Evolutionary conservation across 768 basidiomycete genomes (phyloP), one percentile per base, ranked within the genome.

Genomic region (Kwoniella europaea): DNA sequence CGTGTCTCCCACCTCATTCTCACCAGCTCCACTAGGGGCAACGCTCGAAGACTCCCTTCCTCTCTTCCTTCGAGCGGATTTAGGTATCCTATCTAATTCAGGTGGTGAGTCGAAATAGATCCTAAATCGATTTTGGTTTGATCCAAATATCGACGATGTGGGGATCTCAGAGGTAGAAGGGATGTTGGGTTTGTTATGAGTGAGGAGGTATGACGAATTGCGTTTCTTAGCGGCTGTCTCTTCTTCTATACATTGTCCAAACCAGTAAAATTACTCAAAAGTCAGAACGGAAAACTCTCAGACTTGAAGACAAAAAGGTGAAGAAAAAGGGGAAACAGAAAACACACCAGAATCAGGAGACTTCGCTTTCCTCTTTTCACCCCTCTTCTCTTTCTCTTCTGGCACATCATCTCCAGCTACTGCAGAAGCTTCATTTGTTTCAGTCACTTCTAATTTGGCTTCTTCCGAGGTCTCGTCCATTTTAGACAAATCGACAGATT

Each of bases 51-150:
- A 73, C 43, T 76, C 80, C 61, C 75, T 74, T 68, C 65, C 76
- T 76, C 72, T 71, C 70, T 27, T 76, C n/a, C 69, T 77, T 78
- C 55, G 54, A 69, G 52, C 35, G 35, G 79, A 74, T 69, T 80
- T 78, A 2, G 80, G 78, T 24, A 79, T 75, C 10, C 78, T 71
- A 69, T 82, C 82, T 22, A 78, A 71, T 35, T 82, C 76, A 18
- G 83, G 77, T 5, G 85, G 85, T 29, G 82, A 83, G 27, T 84
- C 82, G 71, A 86, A 85, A 79, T 86, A 85, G 55, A 86, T 85
- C 12, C 85, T 71, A 50, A 86, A 81, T 12, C 85, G 79, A 66
- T 83, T 84, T 74, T 84, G 76, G 29, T 74, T 76, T 4, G 82
- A 67, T 82, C 84, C 69, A 61, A 65, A 58, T 16, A 43, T 63